A percentile compares a stretch with the other conserved stretches of the same genome.
Evolutionary conservation across 495 filamentous ascomycete genomes (phyloP).

Genomic region (Letharia lupina): DNA sequence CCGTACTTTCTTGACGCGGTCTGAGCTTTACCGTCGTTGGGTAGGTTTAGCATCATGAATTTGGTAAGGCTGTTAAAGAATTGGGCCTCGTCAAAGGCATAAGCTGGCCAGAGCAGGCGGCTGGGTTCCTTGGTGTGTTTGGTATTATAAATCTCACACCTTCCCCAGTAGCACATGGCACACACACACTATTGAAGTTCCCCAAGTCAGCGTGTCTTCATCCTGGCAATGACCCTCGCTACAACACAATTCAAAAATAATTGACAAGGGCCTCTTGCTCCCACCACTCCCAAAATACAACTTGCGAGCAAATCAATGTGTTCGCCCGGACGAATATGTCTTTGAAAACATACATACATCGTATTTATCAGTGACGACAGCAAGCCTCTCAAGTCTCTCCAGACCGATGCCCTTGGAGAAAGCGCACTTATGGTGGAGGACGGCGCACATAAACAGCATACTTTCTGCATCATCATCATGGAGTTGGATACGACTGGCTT

Average conservation of each 20-base stretch:
- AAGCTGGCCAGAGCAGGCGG: slow-evolving; percentile 13
- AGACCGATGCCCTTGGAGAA: neutral
- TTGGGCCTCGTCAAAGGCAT: slow-evolving; percentile 1
- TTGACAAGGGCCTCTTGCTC: neutral
- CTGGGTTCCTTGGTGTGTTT: slow-evolving; percentile 1
- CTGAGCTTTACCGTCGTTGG: neutral
- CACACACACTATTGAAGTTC: neutral
- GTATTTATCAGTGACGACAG: slow-evolving; percentile 6
- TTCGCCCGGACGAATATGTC: neutral
- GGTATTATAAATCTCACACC: neutral
- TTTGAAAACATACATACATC: neutral
- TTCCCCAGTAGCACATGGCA: slow-evolving; percentile 7
- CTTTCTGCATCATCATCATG: slow-evolving; percentile 8
- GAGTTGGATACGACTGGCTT: neutral
- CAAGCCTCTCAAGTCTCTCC: neutral
- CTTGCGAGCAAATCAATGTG: neutral
- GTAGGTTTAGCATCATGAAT: slow-evolving; percentile 4
- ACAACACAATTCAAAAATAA: no score
- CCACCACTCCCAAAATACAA: neutral
- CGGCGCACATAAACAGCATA: slow-evolving; percentile 1
- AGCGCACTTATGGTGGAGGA: slow-evolving; percentile 4
- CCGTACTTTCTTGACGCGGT: slow-evolving; percentile 1
- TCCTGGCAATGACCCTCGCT: neutral
- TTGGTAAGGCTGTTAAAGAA: slow-evolving; percentile 10
- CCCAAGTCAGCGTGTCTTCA: neutral